A percentile compares a stretch with the other conserved stretches of the same genome.
These are phyloP conservation scores for Thamnidium elegans DNA, from an alignment of 192 early-diverging fungal genomes.

Conservation along the genomic window DNA sequence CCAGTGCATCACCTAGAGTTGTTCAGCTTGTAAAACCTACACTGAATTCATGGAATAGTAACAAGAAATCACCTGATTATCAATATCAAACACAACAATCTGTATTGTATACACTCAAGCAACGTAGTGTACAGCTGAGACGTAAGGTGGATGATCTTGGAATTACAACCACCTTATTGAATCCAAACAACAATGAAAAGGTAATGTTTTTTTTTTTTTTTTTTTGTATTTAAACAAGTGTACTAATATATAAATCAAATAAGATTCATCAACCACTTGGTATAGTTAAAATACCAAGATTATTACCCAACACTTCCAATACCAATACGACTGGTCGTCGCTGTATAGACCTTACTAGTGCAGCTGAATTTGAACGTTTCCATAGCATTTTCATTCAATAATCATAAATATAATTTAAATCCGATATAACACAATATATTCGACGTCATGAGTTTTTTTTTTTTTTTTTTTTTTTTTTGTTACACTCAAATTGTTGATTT, in stretches of 20 bases:
- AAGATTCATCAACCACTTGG: background rate
- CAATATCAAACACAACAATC: slow-evolving; percentile 58
- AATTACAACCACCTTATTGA: background rate
- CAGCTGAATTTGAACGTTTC: background rate
- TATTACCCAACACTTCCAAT: no score
- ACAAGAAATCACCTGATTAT: slow-evolving; percentile 42
- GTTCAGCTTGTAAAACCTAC: slow-evolving; percentile 36
- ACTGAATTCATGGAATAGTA: slow-evolving; percentile 38
- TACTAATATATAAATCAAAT: background rate
- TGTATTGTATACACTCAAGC: slow-evolving; percentile 52
- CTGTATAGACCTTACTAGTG: background rate
- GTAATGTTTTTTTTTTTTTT: background rate
- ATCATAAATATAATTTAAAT: background rate
- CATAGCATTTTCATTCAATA: background rate
- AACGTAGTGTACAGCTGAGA: slow-evolving; percentile 47
- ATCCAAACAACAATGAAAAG: no score
- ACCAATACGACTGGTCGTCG: background rate
- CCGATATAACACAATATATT: no score
- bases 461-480: background rate
- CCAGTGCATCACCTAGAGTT: slow-evolving; percentile 51
- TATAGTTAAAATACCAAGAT: no score
- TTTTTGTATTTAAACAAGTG: background rate
- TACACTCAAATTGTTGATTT: background rate
- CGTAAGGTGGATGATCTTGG: slow-evolving; percentile 17
- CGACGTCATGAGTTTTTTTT: slow-evolving; percentile 13